These are phyloP conservation scores for Penicillium verhagenii DNA, from an alignment of 495 filamentous ascomycete species.

Conservation along the genomic window DNA sequence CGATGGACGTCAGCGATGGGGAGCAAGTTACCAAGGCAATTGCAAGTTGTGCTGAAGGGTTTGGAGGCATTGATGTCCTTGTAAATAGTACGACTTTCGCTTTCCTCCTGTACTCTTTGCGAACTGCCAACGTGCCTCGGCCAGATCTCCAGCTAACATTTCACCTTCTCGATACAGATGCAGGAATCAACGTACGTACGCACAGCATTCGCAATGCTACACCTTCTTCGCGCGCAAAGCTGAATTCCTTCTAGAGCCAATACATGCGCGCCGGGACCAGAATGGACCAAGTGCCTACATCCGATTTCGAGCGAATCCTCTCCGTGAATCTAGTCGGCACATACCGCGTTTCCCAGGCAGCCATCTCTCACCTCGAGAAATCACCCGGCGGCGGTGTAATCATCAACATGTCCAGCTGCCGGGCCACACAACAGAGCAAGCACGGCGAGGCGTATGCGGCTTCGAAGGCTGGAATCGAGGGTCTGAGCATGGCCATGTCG, in stretches of 20 bases:
- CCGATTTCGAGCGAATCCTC: constrained; percentile 1
- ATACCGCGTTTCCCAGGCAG: constrained; percentile 2
- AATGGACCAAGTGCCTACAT: constrained; percentile 4
- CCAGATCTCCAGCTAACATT: not conserved
- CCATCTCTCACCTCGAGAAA: not conserved
- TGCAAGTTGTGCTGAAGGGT: not conserved
- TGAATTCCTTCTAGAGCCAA: constrained; percentile 7
- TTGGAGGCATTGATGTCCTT: not conserved
- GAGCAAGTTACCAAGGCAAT: not conserved
- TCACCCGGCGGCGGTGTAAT: constrained; percentile 1
- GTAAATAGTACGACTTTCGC: not conserved
- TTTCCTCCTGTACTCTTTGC: too few relatives aligned
- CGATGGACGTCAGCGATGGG: not conserved
- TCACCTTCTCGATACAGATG: not conserved
- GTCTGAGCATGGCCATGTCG: constrained; percentile 1
- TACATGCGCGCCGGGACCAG: constrained; percentile 1
- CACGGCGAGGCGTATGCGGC: constrained; percentile 4
- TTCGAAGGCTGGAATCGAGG: constrained; percentile 3
- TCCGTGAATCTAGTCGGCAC: constrained; percentile 2
- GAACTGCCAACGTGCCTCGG: not conserved
- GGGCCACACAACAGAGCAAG: not conserved
- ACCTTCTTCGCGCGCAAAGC: too few relatives aligned
- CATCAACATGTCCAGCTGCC: constrained; percentile 3
- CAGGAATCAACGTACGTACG: not conserved
- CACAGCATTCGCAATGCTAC: too few relatives aligned